Evolutionary conservation across 345 rosid genomes (phyloP).

Genomic region (Mallotus nudiflorus): DNA sequence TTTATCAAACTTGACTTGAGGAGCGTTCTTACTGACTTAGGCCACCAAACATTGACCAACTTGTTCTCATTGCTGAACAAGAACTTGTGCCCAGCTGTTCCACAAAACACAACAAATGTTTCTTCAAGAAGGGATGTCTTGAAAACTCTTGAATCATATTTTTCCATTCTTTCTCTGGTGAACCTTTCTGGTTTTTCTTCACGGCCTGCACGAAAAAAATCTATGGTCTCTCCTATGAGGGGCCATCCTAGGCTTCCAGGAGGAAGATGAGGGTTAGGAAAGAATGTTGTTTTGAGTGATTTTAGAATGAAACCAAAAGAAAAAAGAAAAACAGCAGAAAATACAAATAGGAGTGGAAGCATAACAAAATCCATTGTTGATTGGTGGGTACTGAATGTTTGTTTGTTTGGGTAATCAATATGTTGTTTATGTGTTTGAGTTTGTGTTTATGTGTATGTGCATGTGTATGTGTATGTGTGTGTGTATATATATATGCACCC

Average conservation of each 20-base stretch:
- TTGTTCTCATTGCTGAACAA: slow-evolving; percentile 22
- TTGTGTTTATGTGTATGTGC: too few relatives aligned
- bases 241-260: slow-evolving; percentile 22
- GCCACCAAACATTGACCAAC: slow-evolving; percentile 13
- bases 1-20: slow-evolving; percentile 14
- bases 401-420: too few relatives aligned
- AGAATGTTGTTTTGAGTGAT: background rate
- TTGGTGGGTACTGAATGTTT: too few relatives aligned
- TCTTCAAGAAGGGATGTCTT: slow-evolving; percentile 16
- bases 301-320: background rate
- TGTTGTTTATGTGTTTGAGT: too few relatives aligned
- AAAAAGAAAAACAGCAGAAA: background rate
- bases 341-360: background rate
- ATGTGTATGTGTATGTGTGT: too few relatives aligned
- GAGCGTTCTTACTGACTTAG: background rate
- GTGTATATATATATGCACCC: too few relatives aligned
- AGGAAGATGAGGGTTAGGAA: slow-evolving; percentile 8
- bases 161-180: slow-evolving; percentile 11
- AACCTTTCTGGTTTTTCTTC: slow-evolving; percentile 3
- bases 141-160: slow-evolving; percentile 8
- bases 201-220: background rate
- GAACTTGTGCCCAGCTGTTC: slow-evolving; percentile 12
- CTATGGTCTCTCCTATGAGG: slow-evolving; percentile 6
- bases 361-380: background rate
- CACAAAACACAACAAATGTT: background rate